Conservation (phyloP, 1,139 yeast genomes). For the Suhomyces wounanorum region DNA sequence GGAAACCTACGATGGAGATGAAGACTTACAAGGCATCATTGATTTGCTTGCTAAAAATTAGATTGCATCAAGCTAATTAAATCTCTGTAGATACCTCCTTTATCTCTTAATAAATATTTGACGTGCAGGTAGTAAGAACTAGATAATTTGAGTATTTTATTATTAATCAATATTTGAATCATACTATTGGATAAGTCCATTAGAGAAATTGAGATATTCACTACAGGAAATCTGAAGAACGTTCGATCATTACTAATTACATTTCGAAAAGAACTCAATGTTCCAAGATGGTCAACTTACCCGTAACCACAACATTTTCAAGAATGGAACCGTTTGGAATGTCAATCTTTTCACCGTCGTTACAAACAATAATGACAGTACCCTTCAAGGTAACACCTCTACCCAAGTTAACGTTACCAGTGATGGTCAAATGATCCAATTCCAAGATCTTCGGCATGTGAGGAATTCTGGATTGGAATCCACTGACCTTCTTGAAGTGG, state of each 20-base stretch:
- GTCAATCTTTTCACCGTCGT: conserved; percentile 95
- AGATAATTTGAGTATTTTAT: too few species aligned
- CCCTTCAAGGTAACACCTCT: conserved; percentile 91
- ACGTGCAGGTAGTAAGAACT: too few species aligned
- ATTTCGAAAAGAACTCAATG: conserved; percentile 48
- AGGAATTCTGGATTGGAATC: conserved; percentile 86
- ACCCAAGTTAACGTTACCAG: conserved; percentile 94
- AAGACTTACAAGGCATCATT: conserved; percentile 46
- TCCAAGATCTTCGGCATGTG: conserved; percentile 96
- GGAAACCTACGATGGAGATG: conserved; percentile 48
- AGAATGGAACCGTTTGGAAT: conserved; percentile 94
- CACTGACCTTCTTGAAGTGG: conserved; percentile 92
- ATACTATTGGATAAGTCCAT: too few species aligned
- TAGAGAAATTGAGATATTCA: too few species aligned
- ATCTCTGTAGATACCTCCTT: neutral
- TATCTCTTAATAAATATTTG: neutral
- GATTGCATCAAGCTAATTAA: neutral
- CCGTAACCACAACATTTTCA: conserved; percentile 96
- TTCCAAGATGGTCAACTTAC: conserved; percentile 92
- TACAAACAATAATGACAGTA: conserved; percentile 95
- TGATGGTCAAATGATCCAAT: conserved; percentile 93
- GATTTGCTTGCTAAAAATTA: conserved; percentile 17
- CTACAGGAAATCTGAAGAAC: neutral
- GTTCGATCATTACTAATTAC: conserved; percentile 3
- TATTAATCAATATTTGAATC: too few species aligned